phyloP scores from a whole-genome alignment of 1,284 basidiomycete species.

The Singerocomus inundabilis region DNA sequence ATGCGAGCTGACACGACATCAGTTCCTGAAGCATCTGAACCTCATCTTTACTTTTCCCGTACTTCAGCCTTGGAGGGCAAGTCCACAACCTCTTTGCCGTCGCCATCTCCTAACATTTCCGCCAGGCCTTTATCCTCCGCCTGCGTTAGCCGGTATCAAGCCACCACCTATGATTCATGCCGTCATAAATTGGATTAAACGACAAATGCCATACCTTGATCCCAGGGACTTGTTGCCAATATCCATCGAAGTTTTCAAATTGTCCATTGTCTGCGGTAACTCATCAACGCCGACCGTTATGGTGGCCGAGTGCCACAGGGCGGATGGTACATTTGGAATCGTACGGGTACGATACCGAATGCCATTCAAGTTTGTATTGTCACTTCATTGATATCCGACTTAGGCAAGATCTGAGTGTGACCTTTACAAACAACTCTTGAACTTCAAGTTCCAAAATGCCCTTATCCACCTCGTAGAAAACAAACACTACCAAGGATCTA shows the following conservation, averaged over 20 bases:
- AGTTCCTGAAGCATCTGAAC: slow-evolving; percentile 25
- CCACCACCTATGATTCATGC: slow-evolving; percentile 48
- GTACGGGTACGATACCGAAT: slow-evolving; percentile 52
- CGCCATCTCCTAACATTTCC: slow-evolving; percentile 17
- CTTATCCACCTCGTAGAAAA: slow-evolving; percentile 75
- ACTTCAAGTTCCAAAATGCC: slow-evolving; percentile 66
- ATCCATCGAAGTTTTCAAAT: slow-evolving; percentile 70
- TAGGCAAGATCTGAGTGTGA: slow-evolving; percentile 80
- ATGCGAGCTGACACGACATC: slow-evolving; percentile 48
- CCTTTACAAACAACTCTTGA: slow-evolving; percentile 75
- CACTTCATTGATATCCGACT: slow-evolving; percentile 8
- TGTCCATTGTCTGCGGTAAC: slow-evolving; percentile 82
- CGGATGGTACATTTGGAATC: slow-evolving; percentile 76
- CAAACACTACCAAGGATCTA: slow-evolving; percentile 65
- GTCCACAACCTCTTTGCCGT: slow-evolving; percentile 7
- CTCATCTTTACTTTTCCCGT: slow-evolving; percentile 21
- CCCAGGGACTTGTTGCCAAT: slow-evolving; percentile 79
- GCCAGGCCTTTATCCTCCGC: slow-evolving; percentile 33
- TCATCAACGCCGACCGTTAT: slow-evolving; percentile 78
- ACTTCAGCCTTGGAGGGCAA: slow-evolving; percentile 32
- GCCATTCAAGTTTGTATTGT: slow-evolving; percentile 2
- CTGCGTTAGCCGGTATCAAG: slow-evolving; percentile 34
- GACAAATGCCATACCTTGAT: slow-evolving; percentile 68
- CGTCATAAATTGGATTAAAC: slow-evolving; percentile 48
- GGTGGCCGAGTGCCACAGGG: slow-evolving; percentile 72